phyloP scores from a whole-genome alignment of 768 basidiomycete species.

The Boletus eberwhitei region DNA sequence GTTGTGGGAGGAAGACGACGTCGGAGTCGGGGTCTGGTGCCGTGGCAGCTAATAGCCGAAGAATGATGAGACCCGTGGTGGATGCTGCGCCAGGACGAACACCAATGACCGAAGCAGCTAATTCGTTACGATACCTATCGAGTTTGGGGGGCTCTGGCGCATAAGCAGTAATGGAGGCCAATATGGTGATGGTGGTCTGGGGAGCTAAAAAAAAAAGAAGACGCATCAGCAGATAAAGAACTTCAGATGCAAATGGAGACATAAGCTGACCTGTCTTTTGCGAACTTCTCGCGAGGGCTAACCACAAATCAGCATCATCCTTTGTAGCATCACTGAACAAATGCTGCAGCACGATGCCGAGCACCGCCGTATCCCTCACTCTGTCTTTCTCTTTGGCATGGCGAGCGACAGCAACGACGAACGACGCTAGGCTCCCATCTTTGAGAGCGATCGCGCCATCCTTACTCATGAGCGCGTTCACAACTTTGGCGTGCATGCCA shows the following conservation, averaged over 20 bases:
- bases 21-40: constrained; percentile 81
- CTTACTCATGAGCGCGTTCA: constrained; percentile 34
- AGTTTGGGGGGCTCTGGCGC: constrained; percentile 69
- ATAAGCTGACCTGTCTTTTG: constrained; percentile 55
- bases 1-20: constrained; percentile 79
- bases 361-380: constrained; percentile 53
- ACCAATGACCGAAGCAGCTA: constrained; percentile 76
- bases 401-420: constrained; percentile 34
- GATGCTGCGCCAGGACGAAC: constrained; percentile 62
- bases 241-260: background rate
- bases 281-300: constrained; percentile 60
- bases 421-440: constrained; percentile 24
- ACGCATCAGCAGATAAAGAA: background rate
- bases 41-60: constrained; percentile 66
- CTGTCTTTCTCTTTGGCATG: constrained; percentile 39
- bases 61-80: constrained; percentile 60
- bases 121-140: constrained; percentile 83
- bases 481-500: constrained; percentile 46
- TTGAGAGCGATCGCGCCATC: constrained; percentile 17
- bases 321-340: constrained; percentile 55
- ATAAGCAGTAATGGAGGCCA: constrained; percentile 55
- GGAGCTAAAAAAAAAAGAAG: constrained; percentile 48
- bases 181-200: constrained; percentile 62
- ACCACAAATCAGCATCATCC: constrained; percentile 75
- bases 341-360: constrained; percentile 60